Percentiles rank a stretch among this genome's conserved stretches.
Conservation (phyloP, 2,329 filamentous ascomycete genomes). For the Colletotrichum salicis region DNA sequence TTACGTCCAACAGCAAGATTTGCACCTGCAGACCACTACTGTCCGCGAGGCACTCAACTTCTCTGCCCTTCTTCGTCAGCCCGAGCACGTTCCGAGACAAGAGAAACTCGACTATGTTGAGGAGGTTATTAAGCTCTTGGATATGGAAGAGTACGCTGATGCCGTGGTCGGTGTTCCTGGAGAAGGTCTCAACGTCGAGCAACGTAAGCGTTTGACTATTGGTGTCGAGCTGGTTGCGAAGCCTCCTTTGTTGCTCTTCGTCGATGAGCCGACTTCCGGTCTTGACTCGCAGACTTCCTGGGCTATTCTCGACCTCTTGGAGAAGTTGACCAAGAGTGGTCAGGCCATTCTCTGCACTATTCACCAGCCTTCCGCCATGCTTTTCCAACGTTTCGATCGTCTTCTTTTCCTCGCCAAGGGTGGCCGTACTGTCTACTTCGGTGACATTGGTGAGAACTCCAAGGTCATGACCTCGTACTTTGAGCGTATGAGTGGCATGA, state of each 20-base stretch:
- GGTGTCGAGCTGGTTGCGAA: conserved; percentile 96
- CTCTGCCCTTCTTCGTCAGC: conserved; percentile 86
- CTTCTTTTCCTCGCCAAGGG: conserved; percentile 81
- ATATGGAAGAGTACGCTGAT: conserved; percentile 91
- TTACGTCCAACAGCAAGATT: conserved; percentile 92
- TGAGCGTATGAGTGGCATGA: conserved; percentile 73
- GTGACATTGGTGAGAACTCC: conserved; percentile 79
- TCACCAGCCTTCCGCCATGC: conserved; percentile 94
- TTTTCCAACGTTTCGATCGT: conserved; percentile 91
- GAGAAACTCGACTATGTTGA: conserved; percentile 91
- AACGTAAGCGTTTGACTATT: conserved; percentile 84
- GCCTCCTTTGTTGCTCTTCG: conserved; percentile 87
- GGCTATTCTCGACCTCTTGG: conserved; percentile 88
- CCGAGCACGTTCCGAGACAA: conserved; percentile 73
- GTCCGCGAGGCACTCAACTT: conserved; percentile 91
- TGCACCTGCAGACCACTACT: conserved; percentile 85
- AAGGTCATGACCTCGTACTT: conserved; percentile 78
- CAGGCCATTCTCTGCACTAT: conserved; percentile 97
- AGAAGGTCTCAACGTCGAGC: conserved; percentile 81
- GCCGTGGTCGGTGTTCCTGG: conserved; percentile 91
- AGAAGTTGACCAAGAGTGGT: conserved; percentile 88
- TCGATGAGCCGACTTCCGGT: conserved; percentile 95
- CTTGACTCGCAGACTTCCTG: conserved; percentile 93
- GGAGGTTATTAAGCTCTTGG: conserved; percentile 88
- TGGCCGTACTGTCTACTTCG: conserved; percentile 84